Evolutionary conservation across 2,329 filamentous ascomycete genomes (phyloP).

Genomic region (Talaromyces sp.): DNA sequence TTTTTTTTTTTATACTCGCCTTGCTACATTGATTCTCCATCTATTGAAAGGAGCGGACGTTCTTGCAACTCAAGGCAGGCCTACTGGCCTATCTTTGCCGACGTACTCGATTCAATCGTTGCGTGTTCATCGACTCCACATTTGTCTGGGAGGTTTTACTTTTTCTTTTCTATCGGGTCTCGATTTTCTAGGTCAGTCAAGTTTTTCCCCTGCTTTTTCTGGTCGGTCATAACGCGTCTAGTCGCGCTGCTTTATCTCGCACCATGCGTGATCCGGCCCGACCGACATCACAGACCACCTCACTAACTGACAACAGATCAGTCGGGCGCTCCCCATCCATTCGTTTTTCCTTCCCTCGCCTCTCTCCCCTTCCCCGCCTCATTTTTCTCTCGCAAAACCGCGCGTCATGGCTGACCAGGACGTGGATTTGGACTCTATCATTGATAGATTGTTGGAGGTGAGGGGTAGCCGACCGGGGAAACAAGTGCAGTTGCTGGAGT

Average conservation of each 20-base stretch:
- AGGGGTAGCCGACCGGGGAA: conserved; percentile 96
- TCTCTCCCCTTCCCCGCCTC: conserved; percentile 23
- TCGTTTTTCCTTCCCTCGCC: conserved; percentile 20
- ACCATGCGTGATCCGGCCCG: not conserved
- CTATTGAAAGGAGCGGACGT: conserved; percentile 1
- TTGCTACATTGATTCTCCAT: not conserved
- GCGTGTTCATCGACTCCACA: conserved; percentile 4
- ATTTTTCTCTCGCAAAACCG: conserved; percentile 21
- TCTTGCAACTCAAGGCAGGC: conserved; percentile 10
- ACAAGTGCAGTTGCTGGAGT: conserved; percentile 94
- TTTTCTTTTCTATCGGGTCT: conserved; percentile 2
- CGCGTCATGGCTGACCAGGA: conserved; percentile 70
- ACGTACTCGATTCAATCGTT: not conserved
- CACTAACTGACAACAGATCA: not conserved
- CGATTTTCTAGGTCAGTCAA: conserved; percentile 5
- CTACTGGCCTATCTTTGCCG: conserved; percentile 14
- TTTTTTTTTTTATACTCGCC: too few relatives aligned
- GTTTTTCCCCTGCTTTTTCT: not conserved
- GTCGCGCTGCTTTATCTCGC: not conserved
- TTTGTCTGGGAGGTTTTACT: conserved; percentile 9
- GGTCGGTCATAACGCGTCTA: conserved; percentile 1
- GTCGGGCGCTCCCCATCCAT: conserved; percentile 1
- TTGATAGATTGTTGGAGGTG: conserved; percentile 95
- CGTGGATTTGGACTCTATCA: conserved; percentile 98
- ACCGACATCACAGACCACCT: not conserved